Percentiles rank a stretch among this genome's conserved stretches.
phyloP scores from a whole-genome alignment of 306 rosid genomes.

The barrel medic (Medicago truncatula) region DNA sequence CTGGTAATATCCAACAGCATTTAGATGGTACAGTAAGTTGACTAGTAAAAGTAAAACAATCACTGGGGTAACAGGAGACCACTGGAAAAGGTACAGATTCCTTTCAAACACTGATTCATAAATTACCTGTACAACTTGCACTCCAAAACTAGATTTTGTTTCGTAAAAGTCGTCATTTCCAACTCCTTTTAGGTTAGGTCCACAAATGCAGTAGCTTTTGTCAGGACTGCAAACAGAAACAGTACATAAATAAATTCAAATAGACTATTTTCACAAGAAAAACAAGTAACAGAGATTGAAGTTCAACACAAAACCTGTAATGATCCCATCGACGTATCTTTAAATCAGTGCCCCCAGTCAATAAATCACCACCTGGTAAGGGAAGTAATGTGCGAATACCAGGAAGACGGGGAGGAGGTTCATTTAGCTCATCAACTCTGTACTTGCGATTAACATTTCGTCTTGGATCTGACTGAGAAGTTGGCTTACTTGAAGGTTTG shows the following conservation, averaged over 20 bases:
- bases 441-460: constrained; percentile 81
- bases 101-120: constrained; percentile 9
- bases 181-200: constrained; percentile 84
- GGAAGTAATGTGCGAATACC: constrained; percentile 93
- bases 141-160: constrained; percentile 84
- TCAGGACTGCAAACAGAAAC: constrained; percentile 72
- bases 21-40: constrained; percentile 20
- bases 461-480: constrained; percentile 67
- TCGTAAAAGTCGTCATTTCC: constrained; percentile 79
- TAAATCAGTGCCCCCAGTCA: constrained; percentile 95
- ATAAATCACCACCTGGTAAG: constrained; percentile 92
- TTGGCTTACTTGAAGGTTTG: constrained; percentile 67
- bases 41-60: background rate
- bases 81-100: constrained; percentile 11
- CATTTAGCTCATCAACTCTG: constrained; percentile 87
- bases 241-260: constrained; percentile 26
- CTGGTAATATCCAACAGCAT: constrained; percentile 21
- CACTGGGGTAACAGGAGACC: background rate
- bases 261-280: constrained; percentile 16
- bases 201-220: constrained; percentile 86
- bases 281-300: constrained; percentile 32
- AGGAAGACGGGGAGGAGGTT: constrained; percentile 84
- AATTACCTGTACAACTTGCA: constrained; percentile 93
- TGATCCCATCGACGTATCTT: constrained; percentile 98
- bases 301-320: constrained; percentile 64